phyloP scores from a whole-genome alignment of 371 early-diverging fungal species.

The Mortierella sp. region DNA sequence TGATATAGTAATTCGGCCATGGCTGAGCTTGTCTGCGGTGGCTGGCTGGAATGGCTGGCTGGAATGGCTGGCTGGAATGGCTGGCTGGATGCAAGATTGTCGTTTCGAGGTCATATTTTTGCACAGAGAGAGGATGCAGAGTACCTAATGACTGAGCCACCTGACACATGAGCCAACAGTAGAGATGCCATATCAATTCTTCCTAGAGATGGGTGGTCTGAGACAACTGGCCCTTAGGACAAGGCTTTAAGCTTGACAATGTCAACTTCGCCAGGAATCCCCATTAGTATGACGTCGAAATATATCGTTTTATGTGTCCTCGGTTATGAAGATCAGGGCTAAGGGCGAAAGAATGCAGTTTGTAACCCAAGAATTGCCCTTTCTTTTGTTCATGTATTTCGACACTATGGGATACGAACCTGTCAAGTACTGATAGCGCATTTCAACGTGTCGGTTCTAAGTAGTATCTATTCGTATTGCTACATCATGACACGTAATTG shows the following conservation, averaged over 20 bases:
- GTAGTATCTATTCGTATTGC: not conserved
- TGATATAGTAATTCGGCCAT: too few species aligned
- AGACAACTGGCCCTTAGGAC: not conserved
- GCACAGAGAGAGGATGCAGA: conserved; percentile 8
- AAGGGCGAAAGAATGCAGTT: not conserved
- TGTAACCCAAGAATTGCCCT: too few species aligned
- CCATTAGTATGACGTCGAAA: not conserved
- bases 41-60: too few species aligned
- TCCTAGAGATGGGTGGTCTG: conserved; percentile 5
- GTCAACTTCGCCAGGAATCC: not conserved
- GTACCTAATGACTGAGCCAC: not conserved
- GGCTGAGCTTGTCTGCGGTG: too few species aligned
- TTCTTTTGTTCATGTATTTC: not conserved
- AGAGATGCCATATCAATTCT: not conserved
- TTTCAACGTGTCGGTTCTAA: not conserved
- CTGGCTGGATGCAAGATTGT: too few species aligned
- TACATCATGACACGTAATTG: not conserved
- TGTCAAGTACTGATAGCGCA: not conserved
- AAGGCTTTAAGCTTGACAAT: conserved; percentile 6
- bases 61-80: too few species aligned
- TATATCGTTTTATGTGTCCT: not conserved
- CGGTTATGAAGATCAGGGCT: conserved; percentile 14
- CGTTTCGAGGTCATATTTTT: conserved; percentile 4
- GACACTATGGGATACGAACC: not conserved
- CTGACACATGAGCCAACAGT: not conserved